Evolutionary conservation across 306 rosid genomes (phyloP).

Genomic region (Cucurbita pepo): DNA sequence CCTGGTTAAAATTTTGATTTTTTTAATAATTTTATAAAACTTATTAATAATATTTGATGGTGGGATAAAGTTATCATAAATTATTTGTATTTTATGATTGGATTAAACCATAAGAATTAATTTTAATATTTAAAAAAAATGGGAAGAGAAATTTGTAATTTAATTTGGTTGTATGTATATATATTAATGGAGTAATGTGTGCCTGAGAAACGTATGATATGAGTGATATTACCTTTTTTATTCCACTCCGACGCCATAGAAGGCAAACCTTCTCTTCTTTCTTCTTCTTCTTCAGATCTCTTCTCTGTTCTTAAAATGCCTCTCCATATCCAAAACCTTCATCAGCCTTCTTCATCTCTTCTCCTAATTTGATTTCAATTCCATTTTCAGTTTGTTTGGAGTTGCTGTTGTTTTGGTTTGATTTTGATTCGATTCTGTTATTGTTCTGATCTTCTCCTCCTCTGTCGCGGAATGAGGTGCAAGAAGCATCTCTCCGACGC

Average conservation of each 20-base stretch:
- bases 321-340: not conserved
- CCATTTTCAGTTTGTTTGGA: not conserved
- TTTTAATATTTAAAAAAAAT: no score
- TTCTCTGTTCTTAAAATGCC: not conserved
- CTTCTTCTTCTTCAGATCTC: slow-evolving; percentile 4
- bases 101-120: no score
- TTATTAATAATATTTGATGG: no score
- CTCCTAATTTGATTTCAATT: not conserved
- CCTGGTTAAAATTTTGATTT: no score
- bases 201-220: not conserved
- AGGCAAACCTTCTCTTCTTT: slow-evolving; percentile 1
- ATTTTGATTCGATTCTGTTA: not conserved
- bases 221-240: slow-evolving; percentile 4
- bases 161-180: not conserved
- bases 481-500: slow-evolving; percentile 54
- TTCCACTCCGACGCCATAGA: not conserved
- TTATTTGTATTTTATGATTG: no score
- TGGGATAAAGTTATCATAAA: no score
- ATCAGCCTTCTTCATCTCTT: not conserved
- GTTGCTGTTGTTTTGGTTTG: no score
- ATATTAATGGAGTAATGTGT: not conserved
- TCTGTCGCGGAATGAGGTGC: slow-evolving; percentile 53
- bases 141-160: no score
- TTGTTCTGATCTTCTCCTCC: not conserved
- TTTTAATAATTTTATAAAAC: no score